A percentile compares a stretch with the other conserved stretches of the same genome.
These are phyloP conservation scores for Pichia kudriavzevii DNA, from an alignment of 1,139 yeast species.

Conservation along the genomic window DNA sequence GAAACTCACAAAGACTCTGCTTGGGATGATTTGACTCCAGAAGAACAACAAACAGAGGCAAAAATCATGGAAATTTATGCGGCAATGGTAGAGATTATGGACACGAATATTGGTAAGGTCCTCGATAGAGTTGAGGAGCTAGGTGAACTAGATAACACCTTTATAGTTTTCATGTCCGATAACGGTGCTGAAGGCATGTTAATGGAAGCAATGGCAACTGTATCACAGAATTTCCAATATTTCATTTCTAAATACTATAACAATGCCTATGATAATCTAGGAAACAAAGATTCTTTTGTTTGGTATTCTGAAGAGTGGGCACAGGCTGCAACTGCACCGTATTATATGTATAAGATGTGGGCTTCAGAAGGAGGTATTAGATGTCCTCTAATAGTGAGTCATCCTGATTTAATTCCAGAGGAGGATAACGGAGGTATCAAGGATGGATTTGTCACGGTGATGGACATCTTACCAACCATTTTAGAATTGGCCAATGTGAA, in stretches of 20 bases:
- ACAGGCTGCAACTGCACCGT: slow-evolving; percentile 57
- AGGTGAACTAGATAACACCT: slow-evolving; percentile 44
- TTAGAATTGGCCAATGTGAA: slow-evolving; percentile 39
- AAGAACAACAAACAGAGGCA: slow-evolving; percentile 33
- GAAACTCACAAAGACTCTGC: slow-evolving; percentile 33
- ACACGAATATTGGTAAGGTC: slow-evolving; percentile 42
- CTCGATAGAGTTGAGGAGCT: slow-evolving; percentile 33
- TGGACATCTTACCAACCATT: slow-evolving; percentile 51
- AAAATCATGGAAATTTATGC: slow-evolving; percentile 50
- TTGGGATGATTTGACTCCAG: slow-evolving; percentile 36
- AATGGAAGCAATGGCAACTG: slow-evolving; percentile 45
- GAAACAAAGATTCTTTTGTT: slow-evolving; percentile 40
- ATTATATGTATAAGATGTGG: slow-evolving; percentile 45
- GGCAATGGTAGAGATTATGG: slow-evolving; percentile 53
- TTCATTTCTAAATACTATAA: slow-evolving; percentile 32
- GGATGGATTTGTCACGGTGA: slow-evolving; percentile 42
- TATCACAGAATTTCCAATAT: slow-evolving; percentile 26
- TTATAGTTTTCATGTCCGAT: slow-evolving; percentile 50
- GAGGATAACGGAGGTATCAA: slow-evolving; percentile 22
- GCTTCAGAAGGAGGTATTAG: slow-evolving; percentile 50
- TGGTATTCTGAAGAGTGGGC: slow-evolving; percentile 58
- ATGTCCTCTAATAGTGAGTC: slow-evolving; percentile 42
- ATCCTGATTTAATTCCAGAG: slow-evolving; percentile 30
- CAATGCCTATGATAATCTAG: slow-evolving; percentile 41
- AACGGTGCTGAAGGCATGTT: slow-evolving; percentile 57